Conservation (phyloP, 331 rosid genomes). For the Spiraea crenata region DNA sequence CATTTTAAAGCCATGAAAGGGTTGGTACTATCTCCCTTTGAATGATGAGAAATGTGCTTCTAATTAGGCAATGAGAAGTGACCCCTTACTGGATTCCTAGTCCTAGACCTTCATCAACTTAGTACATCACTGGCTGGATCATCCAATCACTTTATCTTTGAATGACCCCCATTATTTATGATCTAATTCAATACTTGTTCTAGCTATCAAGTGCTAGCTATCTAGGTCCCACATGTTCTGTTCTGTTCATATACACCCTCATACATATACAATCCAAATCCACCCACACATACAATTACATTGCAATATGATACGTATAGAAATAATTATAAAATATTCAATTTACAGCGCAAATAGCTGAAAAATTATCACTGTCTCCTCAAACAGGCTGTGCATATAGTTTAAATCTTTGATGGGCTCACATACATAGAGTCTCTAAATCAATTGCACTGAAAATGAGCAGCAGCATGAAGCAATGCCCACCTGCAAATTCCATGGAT, state of each 20-base stretch:
- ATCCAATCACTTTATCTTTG: conserved; percentile 28
- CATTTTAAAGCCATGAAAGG: conserved; percentile 53
- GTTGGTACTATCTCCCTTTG: conserved; percentile 35
- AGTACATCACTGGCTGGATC: conserved; percentile 22
- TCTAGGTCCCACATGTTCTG: no score
- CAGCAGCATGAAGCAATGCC: neutral
- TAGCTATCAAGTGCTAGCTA: no score
- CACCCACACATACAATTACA: no score
- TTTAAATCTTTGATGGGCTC: conserved; percentile 23
- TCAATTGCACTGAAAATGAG: conserved; percentile 10
- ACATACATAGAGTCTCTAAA: conserved; percentile 13
- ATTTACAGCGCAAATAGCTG: no score
- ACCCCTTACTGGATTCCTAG: conserved; percentile 30
- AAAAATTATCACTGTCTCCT: conserved; percentile 5
- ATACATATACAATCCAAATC: no score
- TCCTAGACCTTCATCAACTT: conserved; percentile 44
- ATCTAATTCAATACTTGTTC: neutral
- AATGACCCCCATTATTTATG: conserved; percentile 16
- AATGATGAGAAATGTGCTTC: conserved; percentile 39
- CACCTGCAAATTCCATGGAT: conserved; percentile 44
- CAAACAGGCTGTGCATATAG: conserved; percentile 7
- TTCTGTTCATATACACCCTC: no score
- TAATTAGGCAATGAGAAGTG: conserved; percentile 29
- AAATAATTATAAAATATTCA: neutral
- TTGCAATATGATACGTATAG: no score